phyloP scores from a whole-genome alignment of 345 rosid species.

The Linum lewisii region DNA sequence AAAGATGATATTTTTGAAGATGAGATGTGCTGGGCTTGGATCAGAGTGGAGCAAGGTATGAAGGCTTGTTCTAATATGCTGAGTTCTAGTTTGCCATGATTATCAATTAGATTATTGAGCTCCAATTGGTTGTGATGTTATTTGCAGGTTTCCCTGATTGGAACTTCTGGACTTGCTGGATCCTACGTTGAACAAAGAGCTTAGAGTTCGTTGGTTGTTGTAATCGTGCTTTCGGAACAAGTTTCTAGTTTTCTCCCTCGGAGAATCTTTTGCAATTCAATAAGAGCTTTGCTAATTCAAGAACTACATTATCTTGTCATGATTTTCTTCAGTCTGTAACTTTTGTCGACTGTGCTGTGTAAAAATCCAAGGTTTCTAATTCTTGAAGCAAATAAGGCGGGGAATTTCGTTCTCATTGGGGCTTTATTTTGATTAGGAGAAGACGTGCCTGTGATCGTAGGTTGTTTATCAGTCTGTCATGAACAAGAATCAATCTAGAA shows the following conservation, averaged over 20 bases:
- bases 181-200: slow-evolving; percentile 84
- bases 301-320: too few relatives aligned
- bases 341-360: too few relatives aligned
- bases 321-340: too few relatives aligned
- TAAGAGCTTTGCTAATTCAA: slow-evolving; percentile 5
- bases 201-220: slow-evolving; percentile 5
- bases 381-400: too few relatives aligned
- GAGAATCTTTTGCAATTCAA: slow-evolving; percentile 7
- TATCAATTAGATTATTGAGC: neutral
- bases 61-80: neutral
- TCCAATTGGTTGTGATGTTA: neutral
- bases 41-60: slow-evolving; percentile 93
- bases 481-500: too few relatives aligned
- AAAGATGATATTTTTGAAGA: slow-evolving; percentile 91
- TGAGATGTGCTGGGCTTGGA: slow-evolving; percentile 85
- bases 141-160: slow-evolving; percentile 25
- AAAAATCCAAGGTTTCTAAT: too few relatives aligned
- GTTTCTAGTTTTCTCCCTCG: slow-evolving; percentile 7
- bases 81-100: neutral
- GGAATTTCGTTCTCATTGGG: too few relatives aligned
- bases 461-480: too few relatives aligned
- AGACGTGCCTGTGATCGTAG: too few relatives aligned
- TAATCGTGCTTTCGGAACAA: slow-evolving; percentile 6
- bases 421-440: too few relatives aligned
- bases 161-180: slow-evolving; percentile 87